Conservation (phyloP, 2,329 filamentous ascomycete genomes). For the Penicillium sp. region DNA sequence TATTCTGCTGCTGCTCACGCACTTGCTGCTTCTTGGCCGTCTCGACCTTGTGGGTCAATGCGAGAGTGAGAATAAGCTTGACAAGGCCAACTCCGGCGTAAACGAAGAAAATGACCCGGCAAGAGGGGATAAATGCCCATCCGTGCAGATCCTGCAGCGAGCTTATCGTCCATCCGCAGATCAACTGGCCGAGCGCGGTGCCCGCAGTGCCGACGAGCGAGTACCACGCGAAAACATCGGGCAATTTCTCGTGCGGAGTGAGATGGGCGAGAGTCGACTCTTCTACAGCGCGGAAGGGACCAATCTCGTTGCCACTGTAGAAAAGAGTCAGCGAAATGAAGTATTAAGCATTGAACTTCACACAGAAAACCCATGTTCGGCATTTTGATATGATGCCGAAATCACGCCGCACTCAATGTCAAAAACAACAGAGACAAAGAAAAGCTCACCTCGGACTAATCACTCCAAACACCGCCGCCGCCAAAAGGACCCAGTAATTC, state of each 20-base stretch:
- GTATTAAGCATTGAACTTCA: not conserved
- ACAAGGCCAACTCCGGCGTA: conserved; percentile 60
- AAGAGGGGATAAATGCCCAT: conserved; percentile 53
- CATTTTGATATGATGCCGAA: not conserved
- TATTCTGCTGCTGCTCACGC: conserved; percentile 21
- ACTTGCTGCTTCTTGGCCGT: conserved; percentile 29
- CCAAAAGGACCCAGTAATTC: conserved; percentile 61
- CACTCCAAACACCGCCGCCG: conserved; percentile 62
- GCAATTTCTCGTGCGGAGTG: conserved; percentile 55
- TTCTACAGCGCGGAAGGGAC: conserved; percentile 67
- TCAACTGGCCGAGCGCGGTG: conserved; percentile 60
- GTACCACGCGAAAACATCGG: conserved; percentile 69
- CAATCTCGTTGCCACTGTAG: conserved; percentile 62
- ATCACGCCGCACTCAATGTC: not conserved
- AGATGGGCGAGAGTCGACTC: conserved; percentile 65
- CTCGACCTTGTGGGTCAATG: conserved; percentile 53
- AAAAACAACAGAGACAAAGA: not conserved
- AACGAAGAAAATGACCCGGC: conserved; percentile 58
- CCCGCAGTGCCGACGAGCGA: conserved; percentile 57
- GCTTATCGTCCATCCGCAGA: conserved; percentile 62
- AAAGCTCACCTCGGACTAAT: conserved; percentile 54
- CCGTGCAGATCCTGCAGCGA: conserved; percentile 45
- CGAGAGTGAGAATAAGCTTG: conserved; percentile 57
- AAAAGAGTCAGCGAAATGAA: not conserved
- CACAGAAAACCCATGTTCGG: not conserved